phyloP scores from a whole-genome alignment of 371 early-diverging fungal species.

The Smittium culicis region DNA sequence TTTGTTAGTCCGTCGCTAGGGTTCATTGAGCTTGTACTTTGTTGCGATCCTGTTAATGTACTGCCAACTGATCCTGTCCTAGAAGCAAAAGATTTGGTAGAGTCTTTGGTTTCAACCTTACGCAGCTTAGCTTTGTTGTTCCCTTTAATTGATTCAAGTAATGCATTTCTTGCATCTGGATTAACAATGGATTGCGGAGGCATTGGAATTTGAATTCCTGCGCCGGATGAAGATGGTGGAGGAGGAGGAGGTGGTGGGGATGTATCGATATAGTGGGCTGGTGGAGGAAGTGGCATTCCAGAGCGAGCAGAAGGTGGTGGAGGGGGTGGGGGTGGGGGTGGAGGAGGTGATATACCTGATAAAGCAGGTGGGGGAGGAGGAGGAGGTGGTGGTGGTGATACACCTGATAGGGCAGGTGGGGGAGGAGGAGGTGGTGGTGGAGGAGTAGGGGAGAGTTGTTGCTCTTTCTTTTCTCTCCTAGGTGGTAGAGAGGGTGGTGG shows the following conservation, averaged over 20 bases:
- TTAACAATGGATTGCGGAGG: neutral
- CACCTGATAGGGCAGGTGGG: neutral
- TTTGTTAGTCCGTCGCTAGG: slow-evolving; percentile 22
- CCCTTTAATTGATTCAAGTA: neutral
- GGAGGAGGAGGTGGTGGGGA: neutral
- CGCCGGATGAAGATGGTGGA: neutral
- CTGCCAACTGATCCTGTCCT: neutral
- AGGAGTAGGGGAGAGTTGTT: neutral
- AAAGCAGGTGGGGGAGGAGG: too few species aligned
- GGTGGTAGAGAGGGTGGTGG: neutral
- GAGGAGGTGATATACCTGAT: slow-evolving; percentile 11
- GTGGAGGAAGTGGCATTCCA: slow-evolving; percentile 4
- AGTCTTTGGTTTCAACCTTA: slow-evolving; percentile 2
- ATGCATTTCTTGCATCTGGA: neutral
- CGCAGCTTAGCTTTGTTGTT: neutral
- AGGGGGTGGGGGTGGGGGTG: slow-evolving; percentile 11
- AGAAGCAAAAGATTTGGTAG: neutral
- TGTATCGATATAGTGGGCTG: neutral
- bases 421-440: neutral
- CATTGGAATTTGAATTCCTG: neutral
- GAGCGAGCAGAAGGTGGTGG: neutral
- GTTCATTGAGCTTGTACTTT: neutral
- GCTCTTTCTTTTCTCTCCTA: neutral
- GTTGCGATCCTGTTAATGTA: neutral
- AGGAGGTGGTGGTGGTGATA: neutral